phyloP scores from a whole-genome alignment of 2,329 filamentous ascomycete species.

The Bipolaris gigantea region DNA sequence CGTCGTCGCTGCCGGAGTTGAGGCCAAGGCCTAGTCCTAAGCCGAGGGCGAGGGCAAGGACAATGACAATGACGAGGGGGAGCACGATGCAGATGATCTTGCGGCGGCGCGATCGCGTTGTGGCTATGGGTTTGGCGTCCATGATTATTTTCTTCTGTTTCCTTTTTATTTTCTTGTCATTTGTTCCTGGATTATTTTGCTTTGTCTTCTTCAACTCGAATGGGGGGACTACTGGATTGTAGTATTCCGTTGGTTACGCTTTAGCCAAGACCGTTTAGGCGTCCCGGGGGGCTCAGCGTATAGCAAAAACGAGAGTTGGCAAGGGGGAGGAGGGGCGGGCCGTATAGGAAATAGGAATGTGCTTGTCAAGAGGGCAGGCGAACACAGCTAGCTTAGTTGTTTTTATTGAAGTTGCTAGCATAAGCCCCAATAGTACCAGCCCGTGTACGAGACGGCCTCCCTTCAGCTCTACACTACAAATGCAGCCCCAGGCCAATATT shows the following conservation, averaged over 20 bases:
- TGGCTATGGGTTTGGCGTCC: conserved; percentile 12
- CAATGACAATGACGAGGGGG: conserved; percentile 42
- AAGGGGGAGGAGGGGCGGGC: no score
- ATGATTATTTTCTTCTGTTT: conserved; percentile 3
- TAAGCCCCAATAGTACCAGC: neutral
- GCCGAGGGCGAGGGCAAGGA: conserved; percentile 55
- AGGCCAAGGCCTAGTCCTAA: conserved; percentile 57
- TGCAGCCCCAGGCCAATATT: neutral
- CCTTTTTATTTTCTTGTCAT: neutral
- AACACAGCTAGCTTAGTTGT: neutral
- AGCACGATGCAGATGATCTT: conserved; percentile 32
- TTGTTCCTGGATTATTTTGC: neutral
- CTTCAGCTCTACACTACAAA: neutral
- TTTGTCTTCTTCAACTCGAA: neutral
- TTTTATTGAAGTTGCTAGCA: neutral
- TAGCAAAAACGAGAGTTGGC: no score
- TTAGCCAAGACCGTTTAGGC: no score
- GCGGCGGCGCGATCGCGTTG: conserved; percentile 24
- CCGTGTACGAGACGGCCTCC: neutral
- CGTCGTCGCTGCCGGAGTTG: conserved; percentile 35
- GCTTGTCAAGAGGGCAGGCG: no score
- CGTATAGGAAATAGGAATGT: no score
- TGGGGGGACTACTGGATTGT: neutral
- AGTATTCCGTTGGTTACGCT: no score
- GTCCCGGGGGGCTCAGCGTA: no score